Percentiles rank a stretch among this genome's conserved stretches.
Conservation (phyloP, 805 yeast species). For the Scheffersomyces coipomensis region DNA sequence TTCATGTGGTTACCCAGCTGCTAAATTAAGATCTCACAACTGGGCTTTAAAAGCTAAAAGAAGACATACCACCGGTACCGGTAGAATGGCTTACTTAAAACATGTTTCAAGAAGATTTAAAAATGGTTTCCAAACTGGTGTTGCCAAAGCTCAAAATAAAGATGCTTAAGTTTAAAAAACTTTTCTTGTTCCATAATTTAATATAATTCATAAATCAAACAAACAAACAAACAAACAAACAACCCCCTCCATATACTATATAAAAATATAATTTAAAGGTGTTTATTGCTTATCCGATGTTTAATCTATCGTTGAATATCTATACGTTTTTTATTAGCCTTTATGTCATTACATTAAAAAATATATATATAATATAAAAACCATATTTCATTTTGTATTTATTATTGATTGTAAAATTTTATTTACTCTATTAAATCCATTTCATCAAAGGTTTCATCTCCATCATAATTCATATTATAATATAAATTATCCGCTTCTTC, state of each 20-base stretch:
- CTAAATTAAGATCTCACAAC: conserved; percentile 98
- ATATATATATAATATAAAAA: too few species aligned
- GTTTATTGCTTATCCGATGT: too few species aligned
- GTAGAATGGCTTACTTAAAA: conserved; percentile 98
- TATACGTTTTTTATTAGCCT: too few species aligned
- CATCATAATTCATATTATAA: conserved; percentile 56
- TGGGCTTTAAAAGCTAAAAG: conserved; percentile 99
- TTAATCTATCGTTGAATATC: too few species aligned
- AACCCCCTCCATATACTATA: too few species aligned
- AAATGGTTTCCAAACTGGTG: conserved; percentile 97
- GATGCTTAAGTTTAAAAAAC: conserved; percentile 46
- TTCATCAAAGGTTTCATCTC: conserved; percentile 14
- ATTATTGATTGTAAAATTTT: too few species aligned
- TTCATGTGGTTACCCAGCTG: conserved; percentile 99
- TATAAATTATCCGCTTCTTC: conserved; percentile 79
- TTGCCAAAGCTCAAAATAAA: conserved; percentile 65
- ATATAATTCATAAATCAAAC: too few species aligned
- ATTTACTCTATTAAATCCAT: conserved; percentile 18
- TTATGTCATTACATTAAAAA: too few species aligned
- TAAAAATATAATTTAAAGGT: too few species aligned
- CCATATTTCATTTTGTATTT: too few species aligned
- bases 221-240: too few species aligned
- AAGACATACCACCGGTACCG: conserved; percentile 99
- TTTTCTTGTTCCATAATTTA: too few species aligned
- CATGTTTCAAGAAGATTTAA: conserved; percentile 96